Evolutionary conservation across 306 rosid genomes (phyloP).

Genomic region (Quercus robur): DNA sequence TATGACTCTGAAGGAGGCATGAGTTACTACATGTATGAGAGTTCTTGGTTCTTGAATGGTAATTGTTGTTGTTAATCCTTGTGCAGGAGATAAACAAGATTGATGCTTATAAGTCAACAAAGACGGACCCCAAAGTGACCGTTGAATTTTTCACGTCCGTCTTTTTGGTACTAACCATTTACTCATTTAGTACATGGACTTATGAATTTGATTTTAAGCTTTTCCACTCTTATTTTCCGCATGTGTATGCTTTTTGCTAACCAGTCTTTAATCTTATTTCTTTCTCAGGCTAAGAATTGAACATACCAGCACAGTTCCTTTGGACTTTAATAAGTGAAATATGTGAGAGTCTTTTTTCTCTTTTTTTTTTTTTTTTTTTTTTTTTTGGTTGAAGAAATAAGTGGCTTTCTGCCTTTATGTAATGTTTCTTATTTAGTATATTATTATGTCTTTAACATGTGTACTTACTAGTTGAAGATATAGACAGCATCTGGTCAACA

Average conservation of each 20-base stretch:
- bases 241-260: neutral
- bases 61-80: neutral
- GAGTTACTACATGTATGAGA: neutral
- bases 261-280: neutral
- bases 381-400: no score
- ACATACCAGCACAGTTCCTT: neutral
- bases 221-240: neutral
- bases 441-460: no score
- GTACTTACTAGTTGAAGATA: no score
- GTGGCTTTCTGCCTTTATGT: no score
- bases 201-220: neutral
- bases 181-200: neutral
- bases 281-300: slow-evolving; percentile 45
- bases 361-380: no score
- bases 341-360: neutral
- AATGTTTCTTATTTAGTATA: no score
- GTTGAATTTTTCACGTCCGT: slow-evolving; percentile 45
- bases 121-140: slow-evolving; percentile 38
- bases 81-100: slow-evolving; percentile 65
- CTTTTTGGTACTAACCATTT: slow-evolving; percentile 38
- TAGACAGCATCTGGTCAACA: no score
- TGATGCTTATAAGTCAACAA: slow-evolving; percentile 58
- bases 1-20: neutral
- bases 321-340: neutral
- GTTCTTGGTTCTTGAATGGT: neutral